A percentile compares a stretch with the other conserved stretches of the same genome.
Conservation (phyloP, 371 early-diverging fungal genomes). For the Basidiobolus meristosporus region DNA sequence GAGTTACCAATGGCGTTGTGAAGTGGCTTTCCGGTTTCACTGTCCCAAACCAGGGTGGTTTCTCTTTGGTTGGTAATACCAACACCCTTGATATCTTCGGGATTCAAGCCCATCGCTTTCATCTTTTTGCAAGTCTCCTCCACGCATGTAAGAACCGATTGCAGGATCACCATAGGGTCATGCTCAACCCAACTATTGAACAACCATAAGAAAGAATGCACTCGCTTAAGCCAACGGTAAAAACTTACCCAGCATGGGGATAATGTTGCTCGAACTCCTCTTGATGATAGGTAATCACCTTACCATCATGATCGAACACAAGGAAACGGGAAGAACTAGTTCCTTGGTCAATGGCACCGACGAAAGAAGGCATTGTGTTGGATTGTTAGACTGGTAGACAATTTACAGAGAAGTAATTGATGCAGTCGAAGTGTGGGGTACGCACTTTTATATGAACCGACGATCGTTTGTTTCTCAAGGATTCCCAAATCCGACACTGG, state of each 20-base stretch:
- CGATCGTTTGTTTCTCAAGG: no score
- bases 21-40: slow-evolving; percentile 57
- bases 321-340: slow-evolving; percentile 86
- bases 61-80: slow-evolving; percentile 96
- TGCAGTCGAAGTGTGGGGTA: no score
- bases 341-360: slow-evolving; percentile 92
- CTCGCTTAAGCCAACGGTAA: background rate
- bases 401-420: no score
- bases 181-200: slow-evolving; percentile 76
- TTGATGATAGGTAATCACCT: slow-evolving; percentile 58
- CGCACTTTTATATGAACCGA: no score
- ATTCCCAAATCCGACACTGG: no score
- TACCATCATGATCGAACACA: slow-evolving; percentile 67
- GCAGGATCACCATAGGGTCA: slow-evolving; percentile 57
- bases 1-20: slow-evolving; percentile 49
- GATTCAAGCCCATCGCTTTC: slow-evolving; percentile 29
- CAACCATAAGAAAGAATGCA: background rate
- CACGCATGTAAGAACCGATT: slow-evolving; percentile 49
- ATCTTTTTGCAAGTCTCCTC: slow-evolving; percentile 45
- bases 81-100: slow-evolving; percentile 43
- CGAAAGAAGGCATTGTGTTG: no score
- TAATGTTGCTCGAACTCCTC: slow-evolving; percentile 63
- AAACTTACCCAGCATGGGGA: slow-evolving; percentile 54
- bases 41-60: slow-evolving; percentile 84
- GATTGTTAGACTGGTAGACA: no score